Percentiles rank a stretch among this genome's conserved stretches.
Evolutionary conservation across 2,329 filamentous ascomycete genomes (phyloP).

Genomic region (Monilinia laxa): DNA sequence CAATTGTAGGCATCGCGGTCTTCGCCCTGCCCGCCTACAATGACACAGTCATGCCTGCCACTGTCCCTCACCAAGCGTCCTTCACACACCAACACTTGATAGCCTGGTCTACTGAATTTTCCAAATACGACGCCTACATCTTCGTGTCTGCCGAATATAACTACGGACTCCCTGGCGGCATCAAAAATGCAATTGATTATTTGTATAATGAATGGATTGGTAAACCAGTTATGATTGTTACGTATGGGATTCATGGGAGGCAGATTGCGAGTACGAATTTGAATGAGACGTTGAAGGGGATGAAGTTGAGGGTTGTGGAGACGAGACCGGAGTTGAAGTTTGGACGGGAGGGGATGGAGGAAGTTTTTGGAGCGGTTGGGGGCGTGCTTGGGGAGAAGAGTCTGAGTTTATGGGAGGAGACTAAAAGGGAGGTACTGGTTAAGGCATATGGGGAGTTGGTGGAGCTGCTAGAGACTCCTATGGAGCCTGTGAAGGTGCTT

Average conservation of each 20-base stretch:
- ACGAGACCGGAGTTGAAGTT: constrained; percentile 39
- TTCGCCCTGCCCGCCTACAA: neutral
- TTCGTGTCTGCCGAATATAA: constrained; percentile 57
- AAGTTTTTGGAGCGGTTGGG: neutral
- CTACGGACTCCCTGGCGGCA: constrained; percentile 50
- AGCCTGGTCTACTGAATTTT: constrained; percentile 47
- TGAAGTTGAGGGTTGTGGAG: constrained; percentile 40
- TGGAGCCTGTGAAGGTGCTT: neutral
- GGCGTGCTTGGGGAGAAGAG: constrained; percentile 4
- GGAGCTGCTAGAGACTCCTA: neutral
- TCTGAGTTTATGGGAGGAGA: constrained; percentile 12
- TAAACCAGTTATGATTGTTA: constrained; percentile 53
- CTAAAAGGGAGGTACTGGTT: neutral
- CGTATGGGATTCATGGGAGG: constrained; percentile 52
- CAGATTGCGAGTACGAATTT: constrained; percentile 37
- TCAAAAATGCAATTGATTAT: constrained; percentile 64
- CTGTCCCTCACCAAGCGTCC: constrained; percentile 33
- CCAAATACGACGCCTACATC: constrained; percentile 48
- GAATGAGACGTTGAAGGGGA: constrained; percentile 34
- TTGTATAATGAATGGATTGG: constrained; percentile 57
- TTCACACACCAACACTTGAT: constrained; percentile 43
- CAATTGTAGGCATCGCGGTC: constrained; percentile 45
- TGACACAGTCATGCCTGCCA: constrained; percentile 42
- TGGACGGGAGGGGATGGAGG: constrained; percentile 23
- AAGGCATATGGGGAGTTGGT: constrained; percentile 6